These are phyloP conservation scores for Coccomyxa sp. DNA, from an alignment of 139 green algal species.

Conservation along the genomic window DNA sequence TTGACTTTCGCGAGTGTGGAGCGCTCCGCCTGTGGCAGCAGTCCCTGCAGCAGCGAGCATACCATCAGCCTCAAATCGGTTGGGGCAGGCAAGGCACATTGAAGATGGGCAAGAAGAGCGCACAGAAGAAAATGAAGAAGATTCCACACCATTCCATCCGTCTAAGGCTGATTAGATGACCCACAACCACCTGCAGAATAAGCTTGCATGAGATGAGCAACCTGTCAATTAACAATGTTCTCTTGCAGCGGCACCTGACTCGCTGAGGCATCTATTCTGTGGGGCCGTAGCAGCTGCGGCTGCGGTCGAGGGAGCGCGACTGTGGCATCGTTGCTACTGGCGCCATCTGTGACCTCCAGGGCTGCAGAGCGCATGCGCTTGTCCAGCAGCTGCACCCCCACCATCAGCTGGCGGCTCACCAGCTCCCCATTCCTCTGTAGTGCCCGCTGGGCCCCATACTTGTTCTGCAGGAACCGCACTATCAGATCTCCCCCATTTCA, in stretches of 20 bases:
- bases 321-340: background rate
- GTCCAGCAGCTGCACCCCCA: slow-evolving; percentile 46
- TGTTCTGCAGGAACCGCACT: slow-evolving; percentile 24
- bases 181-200: background rate
- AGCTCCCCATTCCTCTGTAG: slow-evolving; percentile 38
- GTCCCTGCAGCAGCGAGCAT: background rate
- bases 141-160: background rate
- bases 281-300: slow-evolving; percentile 8
- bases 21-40: background rate
- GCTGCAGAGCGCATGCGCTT: background rate
- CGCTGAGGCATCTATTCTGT: slow-evolving; percentile 9
- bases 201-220: background rate
- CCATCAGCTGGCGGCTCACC: slow-evolving; percentile 30
- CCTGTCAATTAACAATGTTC: background rate
- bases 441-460: slow-evolving; percentile 39
- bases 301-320: slow-evolving; percentile 6
- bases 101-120: background rate
- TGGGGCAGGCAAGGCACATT: background rate
- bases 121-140: background rate
- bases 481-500: background rate
- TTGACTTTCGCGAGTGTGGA: slow-evolving; percentile 21
- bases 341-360: background rate
- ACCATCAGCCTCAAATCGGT: too few relatives aligned
- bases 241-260: background rate
- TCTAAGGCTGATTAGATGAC: background rate